phyloP scores from a whole-genome alignment of 495 filamentous ascomycete species.

The Xylaria longipes region DNA sequence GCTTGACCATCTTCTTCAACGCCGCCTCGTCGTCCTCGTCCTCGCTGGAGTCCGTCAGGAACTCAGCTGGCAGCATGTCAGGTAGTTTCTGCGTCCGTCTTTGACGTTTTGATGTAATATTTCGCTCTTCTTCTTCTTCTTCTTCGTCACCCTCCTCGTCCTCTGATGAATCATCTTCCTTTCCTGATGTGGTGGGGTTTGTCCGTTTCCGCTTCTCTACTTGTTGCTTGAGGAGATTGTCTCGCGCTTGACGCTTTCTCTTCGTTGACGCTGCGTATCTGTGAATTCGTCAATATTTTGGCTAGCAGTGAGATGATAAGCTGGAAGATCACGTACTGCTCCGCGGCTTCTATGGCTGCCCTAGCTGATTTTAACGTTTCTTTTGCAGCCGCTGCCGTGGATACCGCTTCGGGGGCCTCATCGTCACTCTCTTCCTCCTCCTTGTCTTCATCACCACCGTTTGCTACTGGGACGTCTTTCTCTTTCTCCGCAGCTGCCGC shows the following conservation, averaged over 20 bases:
- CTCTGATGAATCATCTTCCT: not conserved
- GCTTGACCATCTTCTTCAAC: conserved; percentile 30
- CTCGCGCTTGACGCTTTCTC: conserved; percentile 53
- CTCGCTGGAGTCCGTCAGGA: conserved; percentile 51
- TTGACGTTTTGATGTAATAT: conserved; percentile 29
- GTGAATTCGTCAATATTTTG: conserved; percentile 14
- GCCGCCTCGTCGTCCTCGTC: conserved; percentile 42
- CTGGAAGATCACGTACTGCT: conserved; percentile 42
- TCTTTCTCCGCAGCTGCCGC: conserved; percentile 30
- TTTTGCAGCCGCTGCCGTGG: conserved; percentile 46
- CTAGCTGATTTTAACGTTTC: conserved; percentile 43
- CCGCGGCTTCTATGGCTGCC: conserved; percentile 47
- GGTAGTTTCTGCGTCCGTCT: conserved; percentile 35
- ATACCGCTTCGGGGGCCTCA: conserved; percentile 53
- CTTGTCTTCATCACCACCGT: conserved; percentile 18
- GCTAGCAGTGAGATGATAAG: not conserved
- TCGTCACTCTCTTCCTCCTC: conserved; percentile 46
- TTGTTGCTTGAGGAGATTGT: conserved; percentile 53
- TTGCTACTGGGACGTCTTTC: conserved; percentile 15
- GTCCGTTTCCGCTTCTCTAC: conserved; percentile 48
- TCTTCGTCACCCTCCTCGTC: conserved; percentile 23
- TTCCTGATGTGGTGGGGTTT: conserved; percentile 24
- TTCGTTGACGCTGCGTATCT: conserved; percentile 52
- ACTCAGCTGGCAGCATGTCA: conserved; percentile 51
- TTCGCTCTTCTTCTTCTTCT: conserved; percentile 28